phyloP scores from a whole-genome alignment of 2,329 filamentous ascomycete species.

The Cercospora sp. region DNA sequence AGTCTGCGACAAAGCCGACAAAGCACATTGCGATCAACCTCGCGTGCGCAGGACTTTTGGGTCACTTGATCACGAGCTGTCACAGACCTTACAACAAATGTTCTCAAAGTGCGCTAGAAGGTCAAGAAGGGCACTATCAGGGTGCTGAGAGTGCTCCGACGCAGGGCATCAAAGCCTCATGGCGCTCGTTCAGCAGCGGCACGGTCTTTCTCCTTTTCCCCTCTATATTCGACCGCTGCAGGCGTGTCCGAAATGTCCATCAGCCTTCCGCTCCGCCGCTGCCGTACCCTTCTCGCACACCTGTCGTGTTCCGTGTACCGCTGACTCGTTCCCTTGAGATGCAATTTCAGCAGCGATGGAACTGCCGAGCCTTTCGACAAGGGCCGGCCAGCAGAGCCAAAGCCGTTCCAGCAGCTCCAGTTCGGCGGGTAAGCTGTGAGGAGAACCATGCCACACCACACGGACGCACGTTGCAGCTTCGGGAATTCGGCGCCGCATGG shows the following conservation, averaged over 20 bases:
- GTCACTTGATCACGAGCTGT: constrained; percentile 6
- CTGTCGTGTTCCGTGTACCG: neutral
- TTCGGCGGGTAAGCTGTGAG: constrained; percentile 12
- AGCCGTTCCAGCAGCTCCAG: constrained; percentile 1
- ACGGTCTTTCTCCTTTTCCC: neutral
- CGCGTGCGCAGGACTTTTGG: neutral
- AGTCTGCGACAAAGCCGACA: neutral
- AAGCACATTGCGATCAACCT: constrained; percentile 7
- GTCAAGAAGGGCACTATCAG: neutral
- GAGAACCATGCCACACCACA: constrained; percentile 13
- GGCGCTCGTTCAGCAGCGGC: neutral
- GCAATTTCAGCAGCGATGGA: neutral
- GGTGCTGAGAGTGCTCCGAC: neutral
- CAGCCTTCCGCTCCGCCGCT: constrained; percentile 7
- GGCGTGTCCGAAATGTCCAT: neutral
- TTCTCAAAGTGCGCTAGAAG: neutral
- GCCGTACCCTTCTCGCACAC: neutral
- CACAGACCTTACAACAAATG: neutral
- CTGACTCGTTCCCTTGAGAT: constrained; percentile 3
- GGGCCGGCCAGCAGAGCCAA: neutral
- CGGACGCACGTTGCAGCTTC: constrained; percentile 5
- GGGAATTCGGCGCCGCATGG: constrained; percentile 5
- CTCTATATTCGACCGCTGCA: neutral
- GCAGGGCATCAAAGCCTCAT: constrained; percentile 3
- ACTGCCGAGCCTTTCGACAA: constrained; percentile 1